Evolutionary conservation across 805 yeast genomes (phyloP), one percentile per base, ranked within the genome.

Genomic region (Wickerhamomyces canadensis): DNA sequence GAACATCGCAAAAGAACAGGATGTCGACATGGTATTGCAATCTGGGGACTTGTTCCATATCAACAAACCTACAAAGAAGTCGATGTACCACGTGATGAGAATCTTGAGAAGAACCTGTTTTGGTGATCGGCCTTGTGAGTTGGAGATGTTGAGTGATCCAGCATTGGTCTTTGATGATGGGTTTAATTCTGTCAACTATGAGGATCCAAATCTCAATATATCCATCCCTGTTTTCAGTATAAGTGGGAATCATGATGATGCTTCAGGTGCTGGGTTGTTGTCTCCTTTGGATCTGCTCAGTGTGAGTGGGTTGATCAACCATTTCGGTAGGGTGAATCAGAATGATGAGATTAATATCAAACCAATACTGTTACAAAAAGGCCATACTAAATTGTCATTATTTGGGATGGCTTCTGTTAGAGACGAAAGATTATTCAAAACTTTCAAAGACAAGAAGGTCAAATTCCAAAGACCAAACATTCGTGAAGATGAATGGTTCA

Each of bases 221-320:
- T 78, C 95, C 0, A 73, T 89, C 13, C 98, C 98, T 0, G 74
- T 93, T 8, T 87, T 93, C 66, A 91, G 89, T 6, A 91, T 93
- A 4, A 78, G 91, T 32, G 98, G 98, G 3, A 93, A 93, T 52
- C 98, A 93, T 57, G 98, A 93, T 60, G 98, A 93, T 60, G 86
- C 96, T 4, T 84, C 95, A 0, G 98, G 98, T 1, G 84, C 78
- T 36, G 80, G 82, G 17, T 62, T 85, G 37, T 64, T 93, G 12
- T 79, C 89, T 37, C 95, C 98, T 0, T 67, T 93, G 67, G 98
- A 93, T 58, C 62, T 93, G 4, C 62, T 93, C 11, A 74, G 85
- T 15, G 85, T 84, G 6, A 65, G 86, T 3, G 98, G 98, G 0
- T 62, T 89, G 37, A 62, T 93, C 21, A 93, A 93, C 58, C 95